A percentile compares a stretch with the other conserved stretches of the same genome.
Evolutionary conservation across 495 filamentous ascomycete species (phyloP).

Genomic region (Aspergillus carlsbadensis): DNA sequence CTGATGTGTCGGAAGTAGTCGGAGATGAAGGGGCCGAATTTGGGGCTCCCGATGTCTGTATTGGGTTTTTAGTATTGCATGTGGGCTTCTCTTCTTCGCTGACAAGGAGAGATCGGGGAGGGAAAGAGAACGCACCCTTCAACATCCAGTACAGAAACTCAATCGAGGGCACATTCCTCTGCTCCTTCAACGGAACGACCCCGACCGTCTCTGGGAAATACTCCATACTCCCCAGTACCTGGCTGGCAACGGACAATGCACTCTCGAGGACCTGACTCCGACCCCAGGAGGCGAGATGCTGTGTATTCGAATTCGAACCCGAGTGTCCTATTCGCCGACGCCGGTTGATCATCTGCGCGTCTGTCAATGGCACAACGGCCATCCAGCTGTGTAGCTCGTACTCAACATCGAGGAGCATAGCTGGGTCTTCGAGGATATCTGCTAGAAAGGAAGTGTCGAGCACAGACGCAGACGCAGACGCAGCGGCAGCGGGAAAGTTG

Average conservation of each 20-base stretch:
- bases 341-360: conserved; percentile 14
- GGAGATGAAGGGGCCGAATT: conserved; percentile 20
- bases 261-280: conserved; percentile 15
- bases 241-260: conserved; percentile 9
- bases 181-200: background rate
- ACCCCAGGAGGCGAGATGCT: conserved; percentile 2
- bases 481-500: no score
- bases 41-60: conserved; percentile 20
- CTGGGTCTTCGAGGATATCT: background rate
- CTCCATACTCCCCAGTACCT: background rate
- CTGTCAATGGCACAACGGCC: background rate
- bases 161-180: conserved; percentile 1
- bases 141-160: conserved; percentile 27
- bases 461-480: no score
- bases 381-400: background rate
- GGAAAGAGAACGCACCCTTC: conserved; percentile 12
- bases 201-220: background rate
- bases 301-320: background rate
- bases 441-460: background rate
- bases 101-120: background rate
- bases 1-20: conserved; percentile 25
- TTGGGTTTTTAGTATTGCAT: no score
- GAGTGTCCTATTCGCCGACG: background rate
- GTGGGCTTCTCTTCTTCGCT: background rate
- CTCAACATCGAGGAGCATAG: background rate